Percentiles rank a stretch among this genome's conserved stretches.
These are phyloP conservation scores for Ehretia macrophylla DNA, from an alignment of 257 asterid genomes.

Conservation along the genomic window DNA sequence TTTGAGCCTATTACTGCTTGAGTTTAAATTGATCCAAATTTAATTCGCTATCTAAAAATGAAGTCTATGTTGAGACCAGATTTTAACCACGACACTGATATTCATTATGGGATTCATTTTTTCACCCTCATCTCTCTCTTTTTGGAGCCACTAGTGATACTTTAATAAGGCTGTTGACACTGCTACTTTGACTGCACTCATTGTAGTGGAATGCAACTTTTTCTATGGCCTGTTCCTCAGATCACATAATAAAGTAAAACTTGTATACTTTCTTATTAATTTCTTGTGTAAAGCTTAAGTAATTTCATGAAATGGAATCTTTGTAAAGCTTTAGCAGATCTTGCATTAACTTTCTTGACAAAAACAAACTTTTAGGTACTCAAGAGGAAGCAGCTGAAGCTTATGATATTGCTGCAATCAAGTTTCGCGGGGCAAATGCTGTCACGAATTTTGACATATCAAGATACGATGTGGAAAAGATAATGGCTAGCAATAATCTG, in stretches of 20 bases:
- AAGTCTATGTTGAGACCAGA: too few relatives aligned
- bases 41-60: too few relatives aligned
- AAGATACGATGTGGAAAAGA: constrained; percentile 38
- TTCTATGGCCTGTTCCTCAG: constrained; percentile 19
- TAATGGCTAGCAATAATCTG: constrained; percentile 40
- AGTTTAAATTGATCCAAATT: too few relatives aligned
- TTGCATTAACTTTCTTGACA: too few relatives aligned
- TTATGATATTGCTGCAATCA: constrained; percentile 50
- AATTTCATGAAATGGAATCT: neutral
- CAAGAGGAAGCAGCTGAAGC: constrained; percentile 61
- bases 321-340: neutral
- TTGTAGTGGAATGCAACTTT: constrained; percentile 7
- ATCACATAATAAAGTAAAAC: constrained; percentile 15
- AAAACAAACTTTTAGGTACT: constrained; percentile 24
- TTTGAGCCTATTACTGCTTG: too few relatives aligned
- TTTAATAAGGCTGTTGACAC: constrained; percentile 23
- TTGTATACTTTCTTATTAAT: neutral
- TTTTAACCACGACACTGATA: too few relatives aligned
- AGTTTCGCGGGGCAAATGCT: constrained; percentile 44
- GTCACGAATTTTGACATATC: constrained; percentile 46
- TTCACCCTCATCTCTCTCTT: constrained; percentile 15
- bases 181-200: constrained; percentile 13
- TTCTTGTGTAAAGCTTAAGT: neutral
- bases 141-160: constrained; percentile 16
- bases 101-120: too few relatives aligned